A percentile compares a stretch with the other conserved stretches of the same genome.
Conservation (phyloP, 495 filamentous ascomycete species). For the Durotheca rogersii region DNA sequence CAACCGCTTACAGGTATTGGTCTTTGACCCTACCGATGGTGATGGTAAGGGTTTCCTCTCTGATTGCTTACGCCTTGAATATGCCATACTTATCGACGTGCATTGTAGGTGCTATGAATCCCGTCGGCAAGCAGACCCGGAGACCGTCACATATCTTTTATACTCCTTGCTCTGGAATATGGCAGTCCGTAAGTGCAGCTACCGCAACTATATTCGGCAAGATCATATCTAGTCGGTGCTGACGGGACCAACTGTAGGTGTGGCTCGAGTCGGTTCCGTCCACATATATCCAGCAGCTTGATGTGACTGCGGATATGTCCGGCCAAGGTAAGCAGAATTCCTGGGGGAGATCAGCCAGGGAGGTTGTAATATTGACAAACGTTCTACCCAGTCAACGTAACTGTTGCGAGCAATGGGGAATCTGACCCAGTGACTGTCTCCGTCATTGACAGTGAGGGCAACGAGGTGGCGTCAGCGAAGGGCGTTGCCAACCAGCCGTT, state of each 20-base stretch:
- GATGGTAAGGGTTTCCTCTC: slow-evolving; percentile 28
- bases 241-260: slow-evolving; percentile 28
- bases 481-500: slow-evolving; percentile 50
- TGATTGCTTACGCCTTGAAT: neutral
- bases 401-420: slow-evolving; percentile 43
- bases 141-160: slow-evolving; percentile 66
- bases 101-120: slow-evolving; percentile 47
- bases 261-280: slow-evolving; percentile 63
- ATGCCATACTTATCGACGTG: neutral
- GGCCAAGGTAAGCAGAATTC: slow-evolving; percentile 54
- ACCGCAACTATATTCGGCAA: neutral
- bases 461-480: slow-evolving; percentile 28
- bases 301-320: slow-evolving; percentile 59
- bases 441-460: slow-evolving; percentile 41
- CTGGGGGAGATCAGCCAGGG: neutral
- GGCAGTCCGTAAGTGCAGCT: slow-evolving; percentile 53
- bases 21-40: slow-evolving; percentile 64
- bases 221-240: neutral
- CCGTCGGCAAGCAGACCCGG: slow-evolving; percentile 64
- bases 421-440: slow-evolving; percentile 45
- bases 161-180: slow-evolving; percentile 67
- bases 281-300: slow-evolving; percentile 55
- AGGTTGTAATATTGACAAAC: slow-evolving; percentile 11
- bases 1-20: slow-evolving; percentile 64
- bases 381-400: slow-evolving; percentile 49